Evolutionary conservation across 352 stramenopile species (phyloP), one percentile per base, ranked within the genome.

Genomic region (Saprolegnia parasitica): DNA sequence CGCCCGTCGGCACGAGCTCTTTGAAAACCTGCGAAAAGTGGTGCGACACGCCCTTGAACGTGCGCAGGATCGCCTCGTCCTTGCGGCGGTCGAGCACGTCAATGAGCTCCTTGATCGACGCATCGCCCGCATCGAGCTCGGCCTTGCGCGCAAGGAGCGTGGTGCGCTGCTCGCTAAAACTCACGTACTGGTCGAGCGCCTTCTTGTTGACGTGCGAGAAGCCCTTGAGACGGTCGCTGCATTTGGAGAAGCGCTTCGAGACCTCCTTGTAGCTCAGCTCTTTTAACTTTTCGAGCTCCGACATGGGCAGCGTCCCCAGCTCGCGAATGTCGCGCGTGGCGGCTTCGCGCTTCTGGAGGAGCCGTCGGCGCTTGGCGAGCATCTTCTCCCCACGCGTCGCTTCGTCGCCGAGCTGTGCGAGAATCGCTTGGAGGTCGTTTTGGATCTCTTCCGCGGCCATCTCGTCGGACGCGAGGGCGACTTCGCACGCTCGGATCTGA

Each of bases 191-290:
- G 76, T 99, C 96, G 55, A 99, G 90, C 0, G 98, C 98, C 80
- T 99, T 99, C 74, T 99, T 99, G 87, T 99, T 99, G 37, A 99
- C 97, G 74, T 99, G 96, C 65, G 81, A 96, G 74, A 98, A 99
- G 67, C 97, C 96, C 74, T 99, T 98, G 50, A 99, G 78, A 62
- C 98, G 92, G 42, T 98, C 96, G 66, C 97, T 99, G 72, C 92
- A 89, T 24, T 87, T 84, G 52, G 98, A 96, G 72, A 99, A 91
- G 58, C 92, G 79, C 63, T 95, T 95, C 74, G 98, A 97, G 39
- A 99, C 86, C 1, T 96, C 87, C 24, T 86, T 79, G 57, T 96
- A 96, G 8, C 86, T 78, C 45, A 98, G 75, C 20, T 76, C 77
- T 73, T 93, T 91, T 72, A 98, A 98, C 55, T 91, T 90, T 56